Percentiles rank a stretch among this genome's conserved stretches.
phyloP scores from a whole-genome alignment of 1,139 yeast species.

The Candida labiduridarum region DNA sequence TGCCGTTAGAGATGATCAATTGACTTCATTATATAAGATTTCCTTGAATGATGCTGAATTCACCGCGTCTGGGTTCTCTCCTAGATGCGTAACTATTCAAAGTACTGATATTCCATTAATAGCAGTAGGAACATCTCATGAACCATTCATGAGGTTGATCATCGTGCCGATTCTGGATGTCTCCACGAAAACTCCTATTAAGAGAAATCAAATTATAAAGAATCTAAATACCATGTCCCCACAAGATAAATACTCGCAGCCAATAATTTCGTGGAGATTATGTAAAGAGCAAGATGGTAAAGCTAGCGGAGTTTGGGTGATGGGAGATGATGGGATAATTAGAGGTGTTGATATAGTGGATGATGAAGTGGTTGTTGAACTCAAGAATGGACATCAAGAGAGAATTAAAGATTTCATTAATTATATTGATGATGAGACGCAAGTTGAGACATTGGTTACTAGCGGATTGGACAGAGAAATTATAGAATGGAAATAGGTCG shows the following conservation, averaged over 20 bases:
- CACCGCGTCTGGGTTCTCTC: constrained; percentile 66
- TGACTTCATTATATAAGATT: constrained; percentile 42
- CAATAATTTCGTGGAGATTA: constrained; percentile 46
- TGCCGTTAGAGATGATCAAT: constrained; percentile 17
- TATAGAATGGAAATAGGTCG: constrained; percentile 16
- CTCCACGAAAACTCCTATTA: constrained; percentile 17
- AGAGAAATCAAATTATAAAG: constrained; percentile 50
- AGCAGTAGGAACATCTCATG: constrained; percentile 71
- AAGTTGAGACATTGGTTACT: constrained; percentile 39
- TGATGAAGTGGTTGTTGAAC: constrained; percentile 27
- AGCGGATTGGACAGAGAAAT: constrained; percentile 50
- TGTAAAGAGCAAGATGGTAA: constrained; percentile 18
- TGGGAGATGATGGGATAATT: constrained; percentile 69
- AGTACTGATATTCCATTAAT: constrained; percentile 29
- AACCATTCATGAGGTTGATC: constrained; percentile 72
- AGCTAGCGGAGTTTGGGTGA: constrained; percentile 58
- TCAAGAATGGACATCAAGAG: constrained; percentile 37
- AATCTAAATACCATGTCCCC: constrained; percentile 66
- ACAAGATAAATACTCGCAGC: constrained; percentile 69
- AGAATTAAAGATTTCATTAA: constrained; percentile 51
- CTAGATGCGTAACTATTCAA: constrained; percentile 47
- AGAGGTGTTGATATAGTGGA: constrained; percentile 54
- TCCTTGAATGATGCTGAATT: constrained; percentile 79
- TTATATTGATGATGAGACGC: constrained; percentile 22
- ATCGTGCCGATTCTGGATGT: constrained; percentile 46